Evolutionary conservation across 2,329 filamentous ascomycete species (phyloP), one percentile per base, ranked within the genome.

Genomic region (Fusarium nurragi): DNA sequence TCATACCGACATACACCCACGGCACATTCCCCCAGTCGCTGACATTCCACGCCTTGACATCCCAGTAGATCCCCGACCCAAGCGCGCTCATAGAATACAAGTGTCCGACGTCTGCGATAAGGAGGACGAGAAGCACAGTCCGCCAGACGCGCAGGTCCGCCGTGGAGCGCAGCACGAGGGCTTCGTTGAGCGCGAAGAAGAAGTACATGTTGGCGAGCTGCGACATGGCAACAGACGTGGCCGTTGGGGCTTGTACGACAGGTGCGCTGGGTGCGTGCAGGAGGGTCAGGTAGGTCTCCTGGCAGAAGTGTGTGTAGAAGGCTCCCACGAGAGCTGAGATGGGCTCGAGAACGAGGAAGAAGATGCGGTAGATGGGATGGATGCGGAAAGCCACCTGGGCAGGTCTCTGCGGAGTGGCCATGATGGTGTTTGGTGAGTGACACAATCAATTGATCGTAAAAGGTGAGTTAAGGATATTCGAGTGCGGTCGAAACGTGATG

Each of bases 141-240:
- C 80, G 83, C 91, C 91, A 94, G 55, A 94, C 90, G 22, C 81
- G 80, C 30, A 89, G 72, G 77, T 93, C 88, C 46, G 80, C 79
- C 8, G 91, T 92, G 16, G 85, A 82, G 38, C 92, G 88, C 65
- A 94, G 82, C 13, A 94, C 88, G 22, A 93, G 77, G 3, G 90
- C 90, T 78, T 95, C 91, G 78, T 90, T 92, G 71, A 94, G 77
- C 53, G 90, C 87, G 76, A 94, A 92, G 56, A 91, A 84, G 36
- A 94, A 76, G 78, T 94, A 94, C 63, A 94, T 81, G 76, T 93
- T 94, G 39, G 89, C 90, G 28, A 94, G 84, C 78, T 94, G 91
- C 18, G 88, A 87, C 70, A 94, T 81, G 37, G 87, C 87, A 57
- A 93, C 86, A 11, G 86, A 84, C 2, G 89, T 90, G 37, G 83